Conservation (phyloP, 2,329 filamentous ascomycete species). For the Colletotrichum tabaci region DNA sequence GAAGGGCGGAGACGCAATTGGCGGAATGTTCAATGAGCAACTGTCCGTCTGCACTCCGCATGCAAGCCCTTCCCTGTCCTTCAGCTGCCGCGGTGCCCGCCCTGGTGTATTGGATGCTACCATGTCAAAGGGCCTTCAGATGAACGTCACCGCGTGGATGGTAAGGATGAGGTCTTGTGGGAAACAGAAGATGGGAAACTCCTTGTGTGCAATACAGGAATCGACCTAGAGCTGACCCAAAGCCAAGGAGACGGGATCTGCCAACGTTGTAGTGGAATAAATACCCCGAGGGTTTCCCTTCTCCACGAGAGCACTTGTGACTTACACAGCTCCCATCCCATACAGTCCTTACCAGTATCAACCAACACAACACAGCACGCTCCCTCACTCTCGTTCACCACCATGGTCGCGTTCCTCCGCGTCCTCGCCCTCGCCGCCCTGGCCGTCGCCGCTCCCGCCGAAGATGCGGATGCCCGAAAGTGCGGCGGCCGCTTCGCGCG, state of each 20-base stretch:
- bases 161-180: background rate
- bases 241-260: background rate
- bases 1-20: conserved; percentile 5
- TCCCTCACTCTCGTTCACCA: background rate
- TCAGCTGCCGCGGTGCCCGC: conserved; percentile 13
- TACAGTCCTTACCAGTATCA: background rate
- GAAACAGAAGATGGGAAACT: too few species aligned
- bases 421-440: conserved; percentile 6
- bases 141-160: conserved; percentile 4
- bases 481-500: conserved; percentile 29
- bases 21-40: conserved; percentile 18
- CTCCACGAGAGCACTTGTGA: background rate
- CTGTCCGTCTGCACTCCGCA: conserved; percentile 24
- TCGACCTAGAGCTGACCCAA: too few species aligned
- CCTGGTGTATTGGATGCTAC: conserved; percentile 10
- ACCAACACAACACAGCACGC: too few species aligned
- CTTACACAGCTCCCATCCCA: too few species aligned
- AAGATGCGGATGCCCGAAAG: background rate
- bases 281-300: conserved; percentile 1
- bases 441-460: conserved; percentile 2
- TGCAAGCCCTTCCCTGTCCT: conserved; percentile 11
- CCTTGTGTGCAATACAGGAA: too few species aligned
- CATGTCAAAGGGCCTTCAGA: conserved; percentile 5
- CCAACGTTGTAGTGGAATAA: background rate
- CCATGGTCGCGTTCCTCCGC: conserved; percentile 29